phyloP scores from a whole-genome alignment of 106 monocot species.

The Vanilla planifolia region DNA sequence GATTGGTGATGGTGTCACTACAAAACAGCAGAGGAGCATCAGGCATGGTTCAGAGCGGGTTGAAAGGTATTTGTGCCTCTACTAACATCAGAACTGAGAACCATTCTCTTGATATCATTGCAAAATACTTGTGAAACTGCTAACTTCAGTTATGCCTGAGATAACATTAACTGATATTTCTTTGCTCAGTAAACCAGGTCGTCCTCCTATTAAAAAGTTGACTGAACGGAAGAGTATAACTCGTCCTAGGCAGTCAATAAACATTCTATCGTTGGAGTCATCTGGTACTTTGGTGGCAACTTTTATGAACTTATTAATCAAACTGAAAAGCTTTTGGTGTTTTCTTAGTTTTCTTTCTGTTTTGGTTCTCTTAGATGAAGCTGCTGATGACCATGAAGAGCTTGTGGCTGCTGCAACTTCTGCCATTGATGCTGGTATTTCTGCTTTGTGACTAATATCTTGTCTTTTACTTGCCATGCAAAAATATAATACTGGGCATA shows the following conservation, averaged over 20 bases:
- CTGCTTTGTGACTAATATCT: constrained; percentile 5
- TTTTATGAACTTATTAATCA: background rate
- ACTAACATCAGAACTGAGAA: background rate
- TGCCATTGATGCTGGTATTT: constrained; percentile 39
- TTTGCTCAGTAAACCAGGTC: constrained; percentile 42
- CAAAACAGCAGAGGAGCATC: constrained; percentile 39
- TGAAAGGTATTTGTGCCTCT: constrained; percentile 29
- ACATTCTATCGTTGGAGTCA: constrained; percentile 22
- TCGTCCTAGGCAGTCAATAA: constrained; percentile 32
- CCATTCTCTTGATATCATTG: background rate
- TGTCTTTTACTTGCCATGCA: no score
- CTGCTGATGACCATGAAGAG: constrained; percentile 62
- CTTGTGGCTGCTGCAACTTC: constrained; percentile 62
- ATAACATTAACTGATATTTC: background rate
- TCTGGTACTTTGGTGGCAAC: constrained; percentile 26
- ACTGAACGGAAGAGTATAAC: constrained; percentile 47
- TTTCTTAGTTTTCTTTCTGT: background rate
- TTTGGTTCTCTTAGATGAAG: constrained; percentile 33
- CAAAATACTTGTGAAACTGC: background rate
- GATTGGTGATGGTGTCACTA: constrained; percentile 23
- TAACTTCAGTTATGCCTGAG: background rate
- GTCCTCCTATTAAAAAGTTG: constrained; percentile 40
- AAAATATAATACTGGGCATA: no score
- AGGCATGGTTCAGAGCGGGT: constrained; percentile 32
- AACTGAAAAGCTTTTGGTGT: background rate